Base-by-base conservation (phyloP, 352 stramenopile genomes). In the Phytopythium vexans region DNA sequence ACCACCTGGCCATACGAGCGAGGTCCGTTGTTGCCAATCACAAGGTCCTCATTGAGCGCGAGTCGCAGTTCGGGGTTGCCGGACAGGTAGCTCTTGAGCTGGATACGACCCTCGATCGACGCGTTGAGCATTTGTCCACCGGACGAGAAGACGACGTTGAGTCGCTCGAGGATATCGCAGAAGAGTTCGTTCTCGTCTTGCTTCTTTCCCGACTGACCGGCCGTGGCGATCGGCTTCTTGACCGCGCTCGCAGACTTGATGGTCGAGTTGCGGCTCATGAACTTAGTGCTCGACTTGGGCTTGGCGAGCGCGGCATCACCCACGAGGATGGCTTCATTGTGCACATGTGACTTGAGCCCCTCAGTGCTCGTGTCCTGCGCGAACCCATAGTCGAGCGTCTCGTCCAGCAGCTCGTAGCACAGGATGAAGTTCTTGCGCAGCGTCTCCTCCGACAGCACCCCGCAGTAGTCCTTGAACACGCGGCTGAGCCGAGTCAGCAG, bases 401-500 rank as follows among this genome's bases (percentile, higher is more conserved):
- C 97, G 74, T 99, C 97, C 41, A 99, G 79, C 41, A 99, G 78
- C 74, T 99, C 97, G 69, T 99, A 99, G 58, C 98, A 94, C 40
- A 99, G 68, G 59, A 99, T 98, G 62, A 99, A 99, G 73, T 99
- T 99, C 86, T 99, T 99, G 40, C 97, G 87, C 63, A 99, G 95
- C n/a, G 95, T 96, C 72, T 99, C 96, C 62, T 98, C 97, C 33
- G 90, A 98, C 16, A 99, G 74, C 35, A 98, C 96, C 31, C 97
- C 97, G 70, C 97, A 99, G 70, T 99, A 99, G 81, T 99, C 97
- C 77, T 99, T 99, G 70, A 99, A 99, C 38, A 99, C 94, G 66
- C 97, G 97, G 44, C 86, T 88, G 3, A 97, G 72, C 0, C 92
- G 79, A 58, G 90, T 96, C 47, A 98, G 84, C 49, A 99, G 80